A percentile compares a stretch with the other conserved stretches of the same genome.
Conservation (phyloP, 2,329 filamentous ascomycete genomes). For the Cytospora mali region DNA sequence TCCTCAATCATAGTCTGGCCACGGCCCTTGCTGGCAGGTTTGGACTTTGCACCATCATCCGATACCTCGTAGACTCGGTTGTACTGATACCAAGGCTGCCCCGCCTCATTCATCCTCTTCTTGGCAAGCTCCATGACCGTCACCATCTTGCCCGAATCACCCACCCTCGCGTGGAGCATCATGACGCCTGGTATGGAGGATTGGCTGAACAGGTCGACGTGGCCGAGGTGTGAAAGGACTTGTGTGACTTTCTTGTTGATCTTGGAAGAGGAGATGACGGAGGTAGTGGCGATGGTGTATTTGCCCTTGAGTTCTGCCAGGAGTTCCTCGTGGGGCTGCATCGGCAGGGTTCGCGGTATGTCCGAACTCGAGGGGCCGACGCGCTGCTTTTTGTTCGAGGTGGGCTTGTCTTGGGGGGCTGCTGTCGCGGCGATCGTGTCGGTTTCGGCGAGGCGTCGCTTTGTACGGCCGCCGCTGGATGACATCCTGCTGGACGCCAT, state of each 20-base stretch:
- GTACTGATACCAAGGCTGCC: slow-evolving; percentile 57
- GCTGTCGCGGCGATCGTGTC: slow-evolving; percentile 11
- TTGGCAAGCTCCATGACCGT: slow-evolving; percentile 69
- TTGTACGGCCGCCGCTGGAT: slow-evolving; percentile 8
- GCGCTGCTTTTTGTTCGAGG: slow-evolving; percentile 32
- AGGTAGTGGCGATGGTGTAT: slow-evolving; percentile 55
- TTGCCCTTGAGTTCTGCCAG: slow-evolving; percentile 47
- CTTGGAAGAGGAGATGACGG: slow-evolving; percentile 61
- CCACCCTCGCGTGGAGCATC: slow-evolving; percentile 54
- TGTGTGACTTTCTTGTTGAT: slow-evolving; percentile 58
- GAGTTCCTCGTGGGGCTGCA: slow-evolving; percentile 45
- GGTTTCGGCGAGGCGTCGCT: slow-evolving; percentile 16
- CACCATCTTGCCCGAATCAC: slow-evolving; percentile 65
- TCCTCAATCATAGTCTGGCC: slow-evolving; percentile 42
- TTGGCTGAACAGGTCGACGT: slow-evolving; percentile 34
- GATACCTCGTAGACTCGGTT: slow-evolving; percentile 57
- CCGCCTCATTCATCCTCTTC: slow-evolving; percentile 52
- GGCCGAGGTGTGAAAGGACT: slow-evolving; percentile 48
- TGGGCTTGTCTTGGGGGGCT: not conserved
- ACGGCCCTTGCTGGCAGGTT: not conserved
- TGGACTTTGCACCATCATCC: slow-evolving; percentile 31
- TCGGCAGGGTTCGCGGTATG: slow-evolving; percentile 33
- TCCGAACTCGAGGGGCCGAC: slow-evolving; percentile 26
- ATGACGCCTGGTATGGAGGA: slow-evolving; percentile 39
- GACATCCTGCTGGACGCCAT: not conserved